Evolutionary conservation across 2,329 filamentous ascomycete genomes (phyloP).

Genomic region (Paraphaeosphaeria sporulosa): DNA sequence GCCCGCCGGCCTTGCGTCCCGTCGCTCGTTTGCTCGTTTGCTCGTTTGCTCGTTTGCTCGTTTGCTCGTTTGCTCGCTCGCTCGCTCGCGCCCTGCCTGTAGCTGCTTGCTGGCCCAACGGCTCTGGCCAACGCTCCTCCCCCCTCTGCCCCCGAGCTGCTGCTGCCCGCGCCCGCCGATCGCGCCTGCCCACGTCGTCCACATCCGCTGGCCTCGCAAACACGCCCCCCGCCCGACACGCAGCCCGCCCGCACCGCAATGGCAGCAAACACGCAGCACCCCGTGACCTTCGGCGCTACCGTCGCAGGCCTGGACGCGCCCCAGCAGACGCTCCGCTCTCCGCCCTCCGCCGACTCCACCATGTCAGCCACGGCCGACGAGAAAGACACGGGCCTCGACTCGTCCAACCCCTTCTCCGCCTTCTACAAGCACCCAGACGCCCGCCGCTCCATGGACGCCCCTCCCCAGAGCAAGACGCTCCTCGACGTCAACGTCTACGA

Average conservation of each 20-base stretch:
- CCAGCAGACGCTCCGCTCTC: slow-evolving; percentile 36
- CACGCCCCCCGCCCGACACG: slow-evolving; percentile 16
- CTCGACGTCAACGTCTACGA: slow-evolving; percentile 42
- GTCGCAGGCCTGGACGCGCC: slow-evolving; percentile 40
- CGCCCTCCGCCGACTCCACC: slow-evolving; percentile 43
- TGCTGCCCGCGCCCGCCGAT: not conserved
- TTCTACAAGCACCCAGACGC: slow-evolving; percentile 58
- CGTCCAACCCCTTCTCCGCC: slow-evolving; percentile 53
- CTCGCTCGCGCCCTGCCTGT: not conserved
- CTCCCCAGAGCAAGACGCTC: slow-evolving; percentile 40
- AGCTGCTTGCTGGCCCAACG: slow-evolving; percentile 15
- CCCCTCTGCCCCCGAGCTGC: not conserved
- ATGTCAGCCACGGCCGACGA: slow-evolving; percentile 38
- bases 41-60: not conserved
- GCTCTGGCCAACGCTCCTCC: slow-evolving; percentile 1
- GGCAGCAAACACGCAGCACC: slow-evolving; percentile 38
- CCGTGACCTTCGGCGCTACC: slow-evolving; percentile 54
- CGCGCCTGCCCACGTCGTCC: slow-evolving; percentile 19
- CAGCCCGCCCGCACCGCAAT: slow-evolving; percentile 28
- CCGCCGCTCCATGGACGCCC: slow-evolving; percentile 50
- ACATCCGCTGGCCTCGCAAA: slow-evolving; percentile 16
- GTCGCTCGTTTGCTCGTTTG: not conserved
- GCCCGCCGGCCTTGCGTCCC: too few relatives aligned
- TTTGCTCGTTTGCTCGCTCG: not conserved
- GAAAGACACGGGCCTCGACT: slow-evolving; percentile 42